These are phyloP conservation scores for Silene uniflora DNA, from an alignment of 148 eudicot genomes.

Conservation along the genomic window DNA sequence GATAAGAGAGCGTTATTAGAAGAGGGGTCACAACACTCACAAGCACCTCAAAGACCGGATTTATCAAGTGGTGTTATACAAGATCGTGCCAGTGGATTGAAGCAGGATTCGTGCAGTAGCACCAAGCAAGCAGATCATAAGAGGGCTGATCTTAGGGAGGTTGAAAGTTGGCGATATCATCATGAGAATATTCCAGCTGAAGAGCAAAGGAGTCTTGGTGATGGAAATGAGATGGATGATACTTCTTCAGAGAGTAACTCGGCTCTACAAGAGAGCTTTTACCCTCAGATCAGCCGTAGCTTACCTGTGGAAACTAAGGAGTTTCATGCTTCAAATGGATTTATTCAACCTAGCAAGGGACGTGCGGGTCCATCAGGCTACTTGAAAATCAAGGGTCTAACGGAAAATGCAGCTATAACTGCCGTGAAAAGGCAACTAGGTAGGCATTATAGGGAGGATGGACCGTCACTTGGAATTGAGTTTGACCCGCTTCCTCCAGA, in stretches of 20 bases:
- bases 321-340: slow-evolving; percentile 38
- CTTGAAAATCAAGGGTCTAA: slow-evolving; percentile 79
- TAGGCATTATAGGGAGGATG: slow-evolving; percentile 66
- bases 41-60: slow-evolving; percentile 65
- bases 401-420: slow-evolving; percentile 78
- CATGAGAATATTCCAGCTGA: slow-evolving; percentile 41
- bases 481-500: slow-evolving; percentile 93
- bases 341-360: slow-evolving; percentile 37
- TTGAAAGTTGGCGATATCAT: slow-evolving; percentile 61
- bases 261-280: slow-evolving; percentile 39
- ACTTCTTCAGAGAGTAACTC: slow-evolving; percentile 82
- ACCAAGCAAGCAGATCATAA: slow-evolving; percentile 73
- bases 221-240: slow-evolving; percentile 47
- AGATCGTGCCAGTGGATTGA: slow-evolving; percentile 77
- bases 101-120: slow-evolving; percentile 97
- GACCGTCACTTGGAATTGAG: slow-evolving; percentile 80
- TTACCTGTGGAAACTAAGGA: slow-evolving; percentile 35
- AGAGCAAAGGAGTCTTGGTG: slow-evolving; percentile 38
- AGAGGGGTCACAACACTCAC: slow-evolving; percentile 33
- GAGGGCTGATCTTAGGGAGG: slow-evolving; percentile 65
- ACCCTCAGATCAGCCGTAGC: slow-evolving; percentile 34
- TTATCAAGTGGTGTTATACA: slow-evolving; percentile 72
- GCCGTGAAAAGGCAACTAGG: slow-evolving; percentile 94
- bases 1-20: slow-evolving; percentile 50
- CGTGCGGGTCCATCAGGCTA: slow-evolving; percentile 77